A percentile compares a stretch with the other conserved stretches of the same genome.
phyloP scores from a whole-genome alignment of 2,329 filamentous ascomycete genomes.

The Colletotrichum sp. region DNA sequence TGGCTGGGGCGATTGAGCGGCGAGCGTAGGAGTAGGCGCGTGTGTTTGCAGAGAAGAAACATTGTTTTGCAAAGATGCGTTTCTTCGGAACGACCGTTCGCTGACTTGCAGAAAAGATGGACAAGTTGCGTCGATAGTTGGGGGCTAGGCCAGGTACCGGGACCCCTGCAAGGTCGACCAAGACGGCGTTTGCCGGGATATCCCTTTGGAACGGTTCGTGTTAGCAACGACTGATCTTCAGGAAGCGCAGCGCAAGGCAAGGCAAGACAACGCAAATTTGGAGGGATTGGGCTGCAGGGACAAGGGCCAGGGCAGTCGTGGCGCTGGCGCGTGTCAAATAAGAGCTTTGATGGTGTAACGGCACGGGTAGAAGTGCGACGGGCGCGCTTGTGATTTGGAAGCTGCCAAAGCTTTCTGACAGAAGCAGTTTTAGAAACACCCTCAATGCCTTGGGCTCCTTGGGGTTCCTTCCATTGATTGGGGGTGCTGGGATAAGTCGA shows the following conservation, averaged over 20 bases:
- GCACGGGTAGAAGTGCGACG: neutral
- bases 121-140: neutral
- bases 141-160: neutral
- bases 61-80: constrained; percentile 17
- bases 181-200: neutral
- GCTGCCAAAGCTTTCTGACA: constrained; percentile 22
- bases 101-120: neutral
- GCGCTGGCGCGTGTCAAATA: constrained; percentile 13
- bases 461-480: neutral
- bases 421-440: constrained; percentile 20
- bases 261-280: neutral
- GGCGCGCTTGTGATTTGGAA: constrained; percentile 18
- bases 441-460: neutral
- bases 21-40: constrained; percentile 8
- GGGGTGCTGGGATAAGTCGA: neutral
- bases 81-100: constrained; percentile 11
- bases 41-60: constrained; percentile 21
- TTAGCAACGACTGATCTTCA: neutral
- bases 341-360: constrained; percentile 15
- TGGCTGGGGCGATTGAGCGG: neutral
- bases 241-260: neutral
- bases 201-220: neutral
- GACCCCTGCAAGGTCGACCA: neutral
- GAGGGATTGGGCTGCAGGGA: neutral
- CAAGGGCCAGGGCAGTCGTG: neutral